These are phyloP conservation scores for Lipomyces yamanashiensis DNA, from an alignment of 805 yeast genomes.

Conservation along the genomic window DNA sequence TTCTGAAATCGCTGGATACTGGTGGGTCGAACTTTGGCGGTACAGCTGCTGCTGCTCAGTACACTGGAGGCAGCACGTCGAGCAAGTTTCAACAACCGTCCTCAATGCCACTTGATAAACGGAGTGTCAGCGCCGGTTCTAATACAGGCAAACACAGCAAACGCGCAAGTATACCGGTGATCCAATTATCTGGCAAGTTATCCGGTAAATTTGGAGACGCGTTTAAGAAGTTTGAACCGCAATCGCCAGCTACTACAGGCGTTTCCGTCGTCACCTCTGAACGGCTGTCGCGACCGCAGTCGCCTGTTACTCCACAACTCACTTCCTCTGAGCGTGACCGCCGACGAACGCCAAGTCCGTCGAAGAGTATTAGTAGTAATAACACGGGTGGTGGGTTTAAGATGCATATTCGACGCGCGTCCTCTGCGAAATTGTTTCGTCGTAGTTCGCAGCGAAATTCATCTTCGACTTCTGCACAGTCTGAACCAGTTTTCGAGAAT, in stretches of 20 bases:
- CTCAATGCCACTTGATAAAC: neutral
- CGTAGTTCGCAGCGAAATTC: slow-evolving; percentile 6
- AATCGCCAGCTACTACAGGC: neutral
- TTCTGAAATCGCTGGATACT: slow-evolving; percentile 32
- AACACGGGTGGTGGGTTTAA: slow-evolving; percentile 20
- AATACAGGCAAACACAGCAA: slow-evolving; percentile 24
- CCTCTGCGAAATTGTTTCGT: slow-evolving; percentile 17
- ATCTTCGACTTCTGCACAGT: neutral
- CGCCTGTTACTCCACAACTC: neutral
- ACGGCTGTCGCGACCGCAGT: neutral
- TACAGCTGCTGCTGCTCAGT: neutral
- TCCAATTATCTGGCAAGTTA: slow-evolving; percentile 5
- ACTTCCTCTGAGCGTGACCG: neutral
- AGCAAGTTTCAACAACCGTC: neutral
- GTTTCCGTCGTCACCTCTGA: too few species aligned
- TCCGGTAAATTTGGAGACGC: slow-evolving; percentile 37
- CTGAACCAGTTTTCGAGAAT: neutral
- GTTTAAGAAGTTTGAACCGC: slow-evolving; percentile 28
- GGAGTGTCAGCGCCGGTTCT: slow-evolving; percentile 22
- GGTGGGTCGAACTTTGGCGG: slow-evolving; percentile 27
- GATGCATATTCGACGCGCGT: slow-evolving; percentile 18
- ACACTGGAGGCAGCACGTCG: slow-evolving; percentile 5
- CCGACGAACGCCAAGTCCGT: slow-evolving; percentile 26
- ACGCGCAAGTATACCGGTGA: slow-evolving; percentile 25
- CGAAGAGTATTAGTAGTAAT: slow-evolving; percentile 6